Evolutionary conservation across 768 basidiomycete genomes (phyloP).

Genomic region (Sarcodon aspratus): DNA sequence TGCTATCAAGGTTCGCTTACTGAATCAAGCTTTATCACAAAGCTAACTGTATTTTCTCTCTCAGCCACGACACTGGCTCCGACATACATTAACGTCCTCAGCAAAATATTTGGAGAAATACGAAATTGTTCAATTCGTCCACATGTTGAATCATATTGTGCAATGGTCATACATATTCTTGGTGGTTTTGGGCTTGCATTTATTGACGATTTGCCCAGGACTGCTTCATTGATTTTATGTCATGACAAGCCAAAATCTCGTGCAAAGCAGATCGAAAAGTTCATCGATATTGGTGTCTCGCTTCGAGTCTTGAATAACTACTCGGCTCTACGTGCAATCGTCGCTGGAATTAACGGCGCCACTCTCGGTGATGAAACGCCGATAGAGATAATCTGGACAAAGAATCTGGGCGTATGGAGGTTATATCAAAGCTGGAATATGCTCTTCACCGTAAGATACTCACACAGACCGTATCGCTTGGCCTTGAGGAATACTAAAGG

Average conservation of each 20-base stretch:
- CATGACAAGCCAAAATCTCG: constrained; percentile 71
- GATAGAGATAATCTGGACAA: constrained; percentile 59
- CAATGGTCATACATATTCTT: constrained; percentile 46
- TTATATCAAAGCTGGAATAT: constrained; percentile 76
- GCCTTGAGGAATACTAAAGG: constrained; percentile 80
- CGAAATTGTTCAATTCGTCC: constrained; percentile 63
- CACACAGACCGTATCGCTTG: constrained; percentile 85
- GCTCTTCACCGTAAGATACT: constrained; percentile 68
- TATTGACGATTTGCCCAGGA: constrained; percentile 36
- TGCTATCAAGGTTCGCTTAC: constrained; percentile 53
- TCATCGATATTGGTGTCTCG: constrained; percentile 73
- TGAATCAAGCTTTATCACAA: neutral
- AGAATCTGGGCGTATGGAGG: constrained; percentile 60
- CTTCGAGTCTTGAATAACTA: constrained; percentile 86
- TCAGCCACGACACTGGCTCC: constrained; percentile 82
- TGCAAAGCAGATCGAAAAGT: constrained; percentile 78
- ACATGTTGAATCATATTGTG: constrained; percentile 72
- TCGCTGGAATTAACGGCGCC: constrained; percentile 86
- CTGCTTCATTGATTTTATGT: constrained; percentile 81
- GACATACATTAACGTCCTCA: constrained; percentile 61
- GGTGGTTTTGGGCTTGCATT: constrained; percentile 5
- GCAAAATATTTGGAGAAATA: constrained; percentile 55
- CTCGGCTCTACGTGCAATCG: constrained; percentile 82
- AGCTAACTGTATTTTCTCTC: constrained; percentile 3
- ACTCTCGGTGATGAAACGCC: constrained; percentile 70